Evolutionary conservation across 148 eudicot species (phyloP), one percentile per base, ranked within the genome.

Genomic region (Drosera capensis): DNA sequence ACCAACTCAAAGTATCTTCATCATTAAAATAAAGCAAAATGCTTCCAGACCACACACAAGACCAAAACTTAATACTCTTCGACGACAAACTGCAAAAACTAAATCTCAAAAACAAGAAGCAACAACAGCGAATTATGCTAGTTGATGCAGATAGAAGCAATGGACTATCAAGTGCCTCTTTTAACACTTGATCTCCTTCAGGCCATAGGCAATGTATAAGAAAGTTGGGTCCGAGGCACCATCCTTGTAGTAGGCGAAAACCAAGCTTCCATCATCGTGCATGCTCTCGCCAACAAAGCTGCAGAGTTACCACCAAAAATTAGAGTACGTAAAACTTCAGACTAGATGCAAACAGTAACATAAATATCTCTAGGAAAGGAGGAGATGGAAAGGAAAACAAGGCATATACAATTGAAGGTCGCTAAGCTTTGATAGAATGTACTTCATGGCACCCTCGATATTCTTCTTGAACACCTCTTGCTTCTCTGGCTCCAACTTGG

Each of bases 201-300:
- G 43, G 5, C 75, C 75, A 35, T 70, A 58, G 22, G 60, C 60
- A 1, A 70, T 55, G 66, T 74, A 74, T 49, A 74, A 29, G 68
- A 74, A 74, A 1, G 79, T 74, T 12, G 79, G 79, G 54, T 74
- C 66, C 3, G 79, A 38, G 1, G 75, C 72, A 29, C 69, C 75
- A 1, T 73, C 79, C 62, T 62, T 68, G 52, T 73, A 73, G 59
- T 73, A 66, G 25, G 75, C 79, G 23, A 66, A 69, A 3, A 69
- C 79, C 15, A 50, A 18, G 0, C 54, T 45, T 25, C 55, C 31
- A 2, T 73, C 75, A 25, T 66, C 69, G 9, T 37, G 49, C 79
- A 68, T 65, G 64, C 79, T 66, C 71, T 69, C 75, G 23, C 79
- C 79, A 0, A 73, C 68, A 42, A 73, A 73, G 14, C 38, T 34